These are phyloP conservation scores for Candida loeiensis DNA, from an alignment of 805 yeast genomes.

Conservation along the genomic window DNA sequence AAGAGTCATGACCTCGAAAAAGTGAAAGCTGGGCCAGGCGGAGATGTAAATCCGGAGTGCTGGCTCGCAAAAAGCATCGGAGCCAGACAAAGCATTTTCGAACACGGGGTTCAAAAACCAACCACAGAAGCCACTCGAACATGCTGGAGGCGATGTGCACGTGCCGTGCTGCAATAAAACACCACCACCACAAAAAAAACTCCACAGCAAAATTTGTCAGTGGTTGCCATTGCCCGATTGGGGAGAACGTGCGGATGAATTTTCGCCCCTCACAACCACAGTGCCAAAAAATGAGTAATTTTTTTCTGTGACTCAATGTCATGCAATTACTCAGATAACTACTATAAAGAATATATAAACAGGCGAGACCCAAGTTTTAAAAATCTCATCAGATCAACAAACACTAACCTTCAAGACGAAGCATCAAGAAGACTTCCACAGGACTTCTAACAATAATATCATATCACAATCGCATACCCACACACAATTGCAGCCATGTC, in stretches of 20 bases:
- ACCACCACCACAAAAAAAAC: conserved; percentile 7
- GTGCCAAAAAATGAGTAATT: conserved; percentile 4
- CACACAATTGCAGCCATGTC: conserved; percentile 3
- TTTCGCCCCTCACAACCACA: conserved; percentile 9
- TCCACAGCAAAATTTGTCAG: conserved; percentile 5
- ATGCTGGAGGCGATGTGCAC: conserved; percentile 1
- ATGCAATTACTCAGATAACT: conserved; percentile 5
- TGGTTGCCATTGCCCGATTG: conserved; percentile 4
- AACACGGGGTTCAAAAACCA: not conserved
- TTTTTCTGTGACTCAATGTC: conserved; percentile 6
- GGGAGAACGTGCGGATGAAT: conserved; percentile 5
- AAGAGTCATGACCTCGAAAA: too few relatives aligned
- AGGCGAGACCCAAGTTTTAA: not conserved
- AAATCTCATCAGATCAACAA: not conserved
- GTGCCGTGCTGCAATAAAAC: conserved; percentile 4
- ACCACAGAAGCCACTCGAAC: conserved; percentile 1
- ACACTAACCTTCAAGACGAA: too few relatives aligned
- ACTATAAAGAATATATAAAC: conserved; percentile 4
- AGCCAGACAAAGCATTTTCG: not conserved
- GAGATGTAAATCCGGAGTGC: not conserved
- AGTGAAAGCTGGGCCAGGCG: too few relatives aligned
- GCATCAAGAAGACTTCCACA: too few relatives aligned
- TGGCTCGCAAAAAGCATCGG: not conserved
- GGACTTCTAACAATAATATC: too few relatives aligned
- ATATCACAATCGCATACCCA: not conserved